Evolutionary conservation across 192 early-diverging fungal genomes (phyloP).

Genomic region (Backusella westeae): DNA sequence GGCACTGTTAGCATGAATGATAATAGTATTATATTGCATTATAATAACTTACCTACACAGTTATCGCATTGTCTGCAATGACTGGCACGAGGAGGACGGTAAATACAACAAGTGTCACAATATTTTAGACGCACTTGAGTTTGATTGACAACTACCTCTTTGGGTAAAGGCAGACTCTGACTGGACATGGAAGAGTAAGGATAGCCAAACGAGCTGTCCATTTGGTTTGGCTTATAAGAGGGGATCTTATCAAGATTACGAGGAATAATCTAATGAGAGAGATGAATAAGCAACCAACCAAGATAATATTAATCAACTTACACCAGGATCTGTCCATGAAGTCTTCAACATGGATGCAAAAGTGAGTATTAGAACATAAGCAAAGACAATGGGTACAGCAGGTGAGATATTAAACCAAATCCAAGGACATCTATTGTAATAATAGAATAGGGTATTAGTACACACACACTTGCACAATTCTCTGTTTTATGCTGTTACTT

Average conservation of each 20-base stretch:
- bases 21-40: not conserved
- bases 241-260: constrained; percentile 64
- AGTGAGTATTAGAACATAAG: constrained; percentile 60
- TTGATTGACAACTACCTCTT: constrained; percentile 62
- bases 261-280: constrained; percentile 54
- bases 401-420: constrained; percentile 59
- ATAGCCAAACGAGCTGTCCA: not conserved
- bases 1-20: not conserved
- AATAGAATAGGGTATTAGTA: constrained; percentile 1
- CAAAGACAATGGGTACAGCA: constrained; percentile 64
- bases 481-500: constrained; percentile 8
- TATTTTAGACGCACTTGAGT: constrained; percentile 72
- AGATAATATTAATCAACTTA: constrained; percentile 4
- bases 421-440: constrained; percentile 55
- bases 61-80: constrained; percentile 91
- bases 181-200: constrained; percentile 22
- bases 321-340: constrained; percentile 75
- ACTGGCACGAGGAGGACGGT: constrained; percentile 83
- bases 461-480: not conserved
- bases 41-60: constrained; percentile 65
- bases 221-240: constrained; percentile 5
- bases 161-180: constrained; percentile 31
- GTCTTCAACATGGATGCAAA: constrained; percentile 70
- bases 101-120: constrained; percentile 88
- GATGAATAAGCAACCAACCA: no score